A percentile compares a stretch with the other conserved stretches of the same genome.
These are phyloP conservation scores for Albatrellus ellisii DNA, from an alignment of 768 basidiomycete species.

Conservation along the genomic window DNA sequence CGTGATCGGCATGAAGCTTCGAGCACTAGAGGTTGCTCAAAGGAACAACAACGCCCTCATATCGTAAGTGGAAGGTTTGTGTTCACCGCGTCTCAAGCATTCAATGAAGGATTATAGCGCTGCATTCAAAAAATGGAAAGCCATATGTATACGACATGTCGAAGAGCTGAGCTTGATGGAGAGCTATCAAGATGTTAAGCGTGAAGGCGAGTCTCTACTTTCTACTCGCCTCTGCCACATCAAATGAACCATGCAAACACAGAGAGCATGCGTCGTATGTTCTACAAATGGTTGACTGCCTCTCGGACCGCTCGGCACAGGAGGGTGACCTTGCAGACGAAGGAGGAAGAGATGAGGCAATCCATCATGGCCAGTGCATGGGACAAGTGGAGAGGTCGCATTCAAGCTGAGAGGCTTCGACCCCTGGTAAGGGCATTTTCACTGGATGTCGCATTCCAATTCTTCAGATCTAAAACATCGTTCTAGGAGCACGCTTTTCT, in stretches of 20 bases:
- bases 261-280: slow-evolving; percentile 59
- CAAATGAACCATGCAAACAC: slow-evolving; percentile 1
- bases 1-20: slow-evolving; percentile 60
- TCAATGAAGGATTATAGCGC: slow-evolving; percentile 22
- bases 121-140: slow-evolving; percentile 61
- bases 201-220: slow-evolving; percentile 40
- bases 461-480: slow-evolving; percentile 1
- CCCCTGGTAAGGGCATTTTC: slow-evolving; percentile 37
- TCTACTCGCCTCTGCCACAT: not conserved
- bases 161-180: slow-evolving; percentile 73
- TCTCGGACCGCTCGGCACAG: slow-evolving; percentile 50
- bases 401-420: slow-evolving; percentile 47
- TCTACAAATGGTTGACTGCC: slow-evolving; percentile 55
- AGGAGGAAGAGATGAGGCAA: slow-evolving; percentile 48
- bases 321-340: slow-evolving; percentile 41
- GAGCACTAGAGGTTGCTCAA: slow-evolving; percentile 53
- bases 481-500: slow-evolving; percentile 37
- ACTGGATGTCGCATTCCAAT: not conserved
- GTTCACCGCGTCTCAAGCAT: not conserved
- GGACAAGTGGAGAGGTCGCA: slow-evolving; percentile 74
- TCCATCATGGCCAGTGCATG: slow-evolving; percentile 41
- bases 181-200: slow-evolving; percentile 69
- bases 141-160: slow-evolving; percentile 42
- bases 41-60: slow-evolving; percentile 26
- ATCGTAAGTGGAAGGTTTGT: slow-evolving; percentile 18